Evolutionary conservation across 345 rosid genomes (phyloP).

Genomic region (Anastatica hierochuntica): DNA sequence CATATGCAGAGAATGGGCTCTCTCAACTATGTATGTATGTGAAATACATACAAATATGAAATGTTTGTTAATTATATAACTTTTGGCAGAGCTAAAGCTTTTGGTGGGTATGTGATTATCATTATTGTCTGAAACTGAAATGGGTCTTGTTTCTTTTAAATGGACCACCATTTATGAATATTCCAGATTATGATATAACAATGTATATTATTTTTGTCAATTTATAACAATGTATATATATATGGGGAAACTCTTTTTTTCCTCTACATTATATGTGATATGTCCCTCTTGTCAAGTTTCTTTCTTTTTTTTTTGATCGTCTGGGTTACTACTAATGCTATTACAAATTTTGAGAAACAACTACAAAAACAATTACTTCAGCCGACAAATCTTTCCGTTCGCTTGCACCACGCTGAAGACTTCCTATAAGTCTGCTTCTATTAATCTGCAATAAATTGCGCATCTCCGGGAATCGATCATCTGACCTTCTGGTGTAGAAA

Average conservation of each 20-base stretch:
- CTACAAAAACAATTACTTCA: too few species aligned
- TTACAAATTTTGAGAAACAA: too few species aligned
- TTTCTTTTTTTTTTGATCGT: too few species aligned
- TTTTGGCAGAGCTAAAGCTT: constrained; percentile 21
- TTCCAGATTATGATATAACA: too few species aligned
- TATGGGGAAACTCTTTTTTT: constrained; percentile 22
- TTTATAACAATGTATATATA: neutral
- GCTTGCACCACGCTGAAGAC: too few species aligned
- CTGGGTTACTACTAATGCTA: too few species aligned
- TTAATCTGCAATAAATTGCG: too few species aligned
- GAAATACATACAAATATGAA: constrained; percentile 17
- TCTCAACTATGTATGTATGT: neutral
- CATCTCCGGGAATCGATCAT: too few species aligned
- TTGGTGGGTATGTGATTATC: constrained; percentile 25
- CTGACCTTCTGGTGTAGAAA: too few species aligned
- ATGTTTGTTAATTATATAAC: constrained; percentile 13
- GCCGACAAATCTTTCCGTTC: too few species aligned
- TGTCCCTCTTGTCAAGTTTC: constrained; percentile 9
- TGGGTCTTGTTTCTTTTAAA: constrained; percentile 24
- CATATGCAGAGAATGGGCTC: too few species aligned
- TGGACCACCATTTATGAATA: constrained; percentile 29
- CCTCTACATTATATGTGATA: constrained; percentile 8
- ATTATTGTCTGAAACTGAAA: constrained; percentile 28
- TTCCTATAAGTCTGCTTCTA: too few species aligned
- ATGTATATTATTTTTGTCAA: neutral